phyloP scores from a whole-genome alignment of 1,284 basidiomycete species.

The Naganishia sp. region DNA sequence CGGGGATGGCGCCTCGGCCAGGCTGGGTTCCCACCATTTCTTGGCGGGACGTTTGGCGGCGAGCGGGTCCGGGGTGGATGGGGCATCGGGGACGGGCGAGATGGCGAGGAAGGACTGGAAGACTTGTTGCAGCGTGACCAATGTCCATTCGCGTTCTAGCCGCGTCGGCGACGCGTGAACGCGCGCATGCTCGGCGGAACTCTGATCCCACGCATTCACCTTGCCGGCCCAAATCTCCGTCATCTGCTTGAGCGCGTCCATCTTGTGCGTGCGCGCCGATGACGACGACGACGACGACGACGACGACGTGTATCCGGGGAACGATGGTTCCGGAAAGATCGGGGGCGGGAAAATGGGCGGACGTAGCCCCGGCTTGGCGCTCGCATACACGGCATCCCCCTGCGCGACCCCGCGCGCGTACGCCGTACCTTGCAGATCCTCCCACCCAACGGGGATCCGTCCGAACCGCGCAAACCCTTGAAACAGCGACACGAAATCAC shows the following conservation, averaged over 20 bases:
- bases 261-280: neutral
- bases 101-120: slow-evolving; percentile 28
- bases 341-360: slow-evolving; percentile 24
- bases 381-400: neutral
- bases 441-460: slow-evolving; percentile 32
- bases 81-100: slow-evolving; percentile 6
- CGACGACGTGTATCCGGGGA: neutral
- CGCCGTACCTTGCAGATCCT: slow-evolving; percentile 1
- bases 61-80: neutral
- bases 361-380: slow-evolving; percentile 1
- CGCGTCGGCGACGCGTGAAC: neutral
- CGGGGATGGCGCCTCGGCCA: slow-evolving; percentile 39
- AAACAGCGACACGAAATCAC: slow-evolving; percentile 68
- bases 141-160: slow-evolving; percentile 25
- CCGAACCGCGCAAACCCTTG: slow-evolving; percentile 67
- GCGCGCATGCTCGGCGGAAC: neutral
- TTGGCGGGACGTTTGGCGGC: neutral
- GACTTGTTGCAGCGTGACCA: slow-evolving; percentile 25
- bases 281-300: neutral
- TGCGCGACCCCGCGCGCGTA: neutral
- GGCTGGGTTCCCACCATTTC: slow-evolving; percentile 9
- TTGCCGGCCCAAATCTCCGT: slow-evolving; percentile 40
- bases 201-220: slow-evolving; percentile 2
- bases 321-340: slow-evolving; percentile 23
- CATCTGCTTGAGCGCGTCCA: slow-evolving; percentile 27